A percentile compares a stretch with the other conserved stretches of the same genome.
Conservation (phyloP, 2,329 filamentous ascomycete genomes). For the Blumeriella jaapii region DNA sequence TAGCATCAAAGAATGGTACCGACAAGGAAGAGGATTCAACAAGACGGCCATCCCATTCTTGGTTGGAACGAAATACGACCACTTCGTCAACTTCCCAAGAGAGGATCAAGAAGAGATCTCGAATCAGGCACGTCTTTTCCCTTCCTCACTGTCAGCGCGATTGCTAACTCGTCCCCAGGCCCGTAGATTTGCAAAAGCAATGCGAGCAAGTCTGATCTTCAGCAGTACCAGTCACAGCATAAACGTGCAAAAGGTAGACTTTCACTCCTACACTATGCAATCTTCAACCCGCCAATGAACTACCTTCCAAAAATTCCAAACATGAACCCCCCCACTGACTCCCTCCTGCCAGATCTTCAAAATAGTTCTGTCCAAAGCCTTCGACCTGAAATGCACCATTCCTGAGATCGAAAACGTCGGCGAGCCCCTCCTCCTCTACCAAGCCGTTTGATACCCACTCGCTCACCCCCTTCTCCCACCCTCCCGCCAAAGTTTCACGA, state of each 20-base stretch:
- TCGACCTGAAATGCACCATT: slow-evolving; percentile 97
- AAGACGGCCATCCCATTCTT: slow-evolving; percentile 99
- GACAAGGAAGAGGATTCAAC: slow-evolving; percentile 95
- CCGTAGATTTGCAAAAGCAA: slow-evolving; percentile 91
- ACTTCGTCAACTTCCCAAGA: slow-evolving; percentile 95
- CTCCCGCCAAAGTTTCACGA: background rate
- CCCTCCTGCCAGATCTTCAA: slow-evolving; percentile 77
- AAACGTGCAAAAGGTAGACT: slow-evolving; percentile 95
- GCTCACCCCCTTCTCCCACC: background rate
- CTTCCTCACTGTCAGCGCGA: background rate
- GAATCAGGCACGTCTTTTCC: slow-evolving; percentile 55
- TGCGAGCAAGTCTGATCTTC: slow-evolving; percentile 96
- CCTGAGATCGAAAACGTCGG: slow-evolving; percentile 97
- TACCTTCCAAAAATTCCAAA: background rate
- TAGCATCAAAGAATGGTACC: slow-evolving; percentile 99
- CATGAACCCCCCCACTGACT: slow-evolving; percentile 4
- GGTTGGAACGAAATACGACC: slow-evolving; percentile 96
- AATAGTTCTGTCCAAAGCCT: slow-evolving; percentile 96
- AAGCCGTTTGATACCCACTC: slow-evolving; percentile 35
- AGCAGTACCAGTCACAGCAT: slow-evolving; percentile 99
- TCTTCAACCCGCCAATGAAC: background rate
- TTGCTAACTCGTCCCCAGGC: slow-evolving; percentile 43
- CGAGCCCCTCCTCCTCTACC: slow-evolving; percentile 88
- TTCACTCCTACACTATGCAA: no score
- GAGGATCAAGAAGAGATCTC: slow-evolving; percentile 99